Percentiles rank a stretch among this genome's conserved stretches.
Conservation (phyloP, 2,329 filamentous ascomycete genomes). For the Amesomyces nigricolor region DNA sequence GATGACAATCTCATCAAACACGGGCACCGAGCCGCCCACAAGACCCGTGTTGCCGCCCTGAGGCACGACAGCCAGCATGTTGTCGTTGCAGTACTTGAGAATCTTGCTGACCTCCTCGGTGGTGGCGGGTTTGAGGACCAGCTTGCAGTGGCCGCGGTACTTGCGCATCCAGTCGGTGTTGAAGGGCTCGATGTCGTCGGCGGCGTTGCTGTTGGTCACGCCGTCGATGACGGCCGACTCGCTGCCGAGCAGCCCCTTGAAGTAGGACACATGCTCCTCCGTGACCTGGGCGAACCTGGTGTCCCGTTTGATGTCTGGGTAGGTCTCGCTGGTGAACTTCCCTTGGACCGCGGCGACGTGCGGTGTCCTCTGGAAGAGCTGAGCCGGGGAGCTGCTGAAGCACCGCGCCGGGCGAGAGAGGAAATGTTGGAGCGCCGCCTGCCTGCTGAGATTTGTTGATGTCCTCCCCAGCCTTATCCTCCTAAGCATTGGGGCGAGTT, state of each 20-base stretch:
- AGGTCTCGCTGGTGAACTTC: slow-evolving; percentile 80
- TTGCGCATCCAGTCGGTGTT: slow-evolving; percentile 99
- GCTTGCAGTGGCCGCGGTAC: slow-evolving; percentile 81
- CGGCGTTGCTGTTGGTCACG: slow-evolving; percentile 61
- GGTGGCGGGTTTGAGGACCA: slow-evolving; percentile 79
- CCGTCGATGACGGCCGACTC: slow-evolving; percentile 80
- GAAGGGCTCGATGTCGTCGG: slow-evolving; percentile 81
- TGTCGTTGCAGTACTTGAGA: slow-evolving; percentile 90
- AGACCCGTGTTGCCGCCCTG: slow-evolving; percentile 96
- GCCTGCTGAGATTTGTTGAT: slow-evolving; percentile 14
- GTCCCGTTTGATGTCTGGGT: slow-evolving; percentile 78
- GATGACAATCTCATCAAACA: slow-evolving; percentile 97
- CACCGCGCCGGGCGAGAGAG: slow-evolving; percentile 17
- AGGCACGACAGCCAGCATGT: slow-evolving; percentile 86
- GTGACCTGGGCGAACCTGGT: slow-evolving; percentile 68
- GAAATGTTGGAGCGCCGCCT: slow-evolving; percentile 15
- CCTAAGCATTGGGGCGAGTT: slow-evolving; percentile 19
- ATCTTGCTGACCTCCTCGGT: slow-evolving; percentile 88
- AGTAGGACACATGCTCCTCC: slow-evolving; percentile 72
- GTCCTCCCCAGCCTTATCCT: slow-evolving; percentile 18
- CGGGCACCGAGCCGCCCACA: slow-evolving; percentile 90
- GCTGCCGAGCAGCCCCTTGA: slow-evolving; percentile 73
- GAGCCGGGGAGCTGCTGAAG: slow-evolving; percentile 20
- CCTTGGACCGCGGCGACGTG: slow-evolving; percentile 15
- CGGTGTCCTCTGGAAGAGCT: slow-evolving; percentile 13